Evolutionary conservation across 805 yeast species (phyloP).

Genomic region (Saccharomycopsis sp.): DNA sequence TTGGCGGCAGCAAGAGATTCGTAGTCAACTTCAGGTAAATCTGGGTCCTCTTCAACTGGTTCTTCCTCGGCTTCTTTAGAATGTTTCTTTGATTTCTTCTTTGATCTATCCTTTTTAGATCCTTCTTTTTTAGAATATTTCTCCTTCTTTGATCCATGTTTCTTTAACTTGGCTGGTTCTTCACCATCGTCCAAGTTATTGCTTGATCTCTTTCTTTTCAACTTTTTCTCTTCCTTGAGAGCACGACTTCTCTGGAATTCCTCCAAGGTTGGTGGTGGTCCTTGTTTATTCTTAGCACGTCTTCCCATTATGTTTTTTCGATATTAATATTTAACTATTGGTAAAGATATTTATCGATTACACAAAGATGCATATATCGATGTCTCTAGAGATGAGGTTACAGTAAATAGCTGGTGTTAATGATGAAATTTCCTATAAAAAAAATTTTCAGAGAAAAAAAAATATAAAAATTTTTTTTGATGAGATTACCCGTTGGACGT

Average conservation of each 20-base stretch:
- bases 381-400: too few relatives aligned
- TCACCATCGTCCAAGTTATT: slow-evolving; percentile 1
- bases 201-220: slow-evolving; percentile 1
- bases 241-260: slow-evolving; percentile 58
- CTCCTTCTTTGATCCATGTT: not conserved
- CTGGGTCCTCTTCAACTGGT: slow-evolving; percentile 30
- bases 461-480: not conserved
- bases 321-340: too few relatives aligned
- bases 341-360: too few relatives aligned
- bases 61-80: not conserved
- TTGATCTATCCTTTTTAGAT: slow-evolving; percentile 9
- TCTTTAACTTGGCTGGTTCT: slow-evolving; percentile 1
- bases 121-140: not conserved
- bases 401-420: not conserved
- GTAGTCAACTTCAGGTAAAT: slow-evolving; percentile 57
- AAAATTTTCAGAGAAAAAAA: not conserved
- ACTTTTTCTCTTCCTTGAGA: slow-evolving; percentile 14
- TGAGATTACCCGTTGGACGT: not conserved
- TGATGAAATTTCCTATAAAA: not conserved
- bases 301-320: slow-evolving; percentile 72
- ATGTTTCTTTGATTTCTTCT: slow-evolving; percentile 5
- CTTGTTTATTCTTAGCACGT: slow-evolving; percentile 88
- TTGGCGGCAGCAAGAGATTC: slow-evolving; percentile 65
- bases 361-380: too few relatives aligned
- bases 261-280: slow-evolving; percentile 82